Evolutionary conservation across 2,329 filamentous ascomycete genomes (phyloP).

Genomic region (Paraconiothyrium brasiliense): DNA sequence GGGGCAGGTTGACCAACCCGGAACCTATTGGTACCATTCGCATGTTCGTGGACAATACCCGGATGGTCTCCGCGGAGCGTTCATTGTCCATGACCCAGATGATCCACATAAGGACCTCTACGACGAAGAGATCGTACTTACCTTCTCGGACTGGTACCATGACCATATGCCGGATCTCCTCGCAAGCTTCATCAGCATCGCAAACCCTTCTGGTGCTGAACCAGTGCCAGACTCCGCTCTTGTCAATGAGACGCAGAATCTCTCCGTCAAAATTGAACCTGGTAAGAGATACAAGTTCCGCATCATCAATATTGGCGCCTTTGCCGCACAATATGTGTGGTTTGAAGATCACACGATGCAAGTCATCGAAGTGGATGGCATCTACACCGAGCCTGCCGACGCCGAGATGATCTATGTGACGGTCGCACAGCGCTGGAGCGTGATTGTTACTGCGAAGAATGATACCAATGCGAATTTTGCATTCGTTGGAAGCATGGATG

Average conservation of each 20-base stretch:
- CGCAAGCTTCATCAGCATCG: conserved; percentile 55
- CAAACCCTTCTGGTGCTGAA: conserved; percentile 68
- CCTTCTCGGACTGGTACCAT: conserved; percentile 79
- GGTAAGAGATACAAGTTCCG: conserved; percentile 71
- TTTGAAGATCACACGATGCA: conserved; percentile 73
- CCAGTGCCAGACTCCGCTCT: conserved; percentile 72
- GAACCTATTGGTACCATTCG: conserved; percentile 73
- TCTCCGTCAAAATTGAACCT: conserved; percentile 56
- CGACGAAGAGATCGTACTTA: conserved; percentile 69
- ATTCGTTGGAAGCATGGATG: conserved; percentile 63
- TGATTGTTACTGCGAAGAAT: conserved; percentile 69
- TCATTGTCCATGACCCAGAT: conserved; percentile 71
- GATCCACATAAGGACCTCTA: conserved; percentile 63
- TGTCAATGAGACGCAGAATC: conserved; percentile 68
- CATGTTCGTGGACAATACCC: conserved; percentile 70
- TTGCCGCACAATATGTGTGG: conserved; percentile 75
- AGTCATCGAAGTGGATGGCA: conserved; percentile 76
- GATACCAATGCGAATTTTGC: conserved; percentile 66
- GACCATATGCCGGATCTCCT: conserved; percentile 61
- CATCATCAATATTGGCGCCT: conserved; percentile 75
- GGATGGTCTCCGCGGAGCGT: conserved; percentile 73
- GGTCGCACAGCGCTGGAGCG: conserved; percentile 76
- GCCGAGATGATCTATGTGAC: conserved; percentile 71
- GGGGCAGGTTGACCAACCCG: conserved; percentile 60
- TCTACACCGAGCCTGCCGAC: conserved; percentile 68